Base-by-base conservation (phyloP, 2,329 filamentous ascomycete genomes). In the Corniculantispora saksenae region DNA sequence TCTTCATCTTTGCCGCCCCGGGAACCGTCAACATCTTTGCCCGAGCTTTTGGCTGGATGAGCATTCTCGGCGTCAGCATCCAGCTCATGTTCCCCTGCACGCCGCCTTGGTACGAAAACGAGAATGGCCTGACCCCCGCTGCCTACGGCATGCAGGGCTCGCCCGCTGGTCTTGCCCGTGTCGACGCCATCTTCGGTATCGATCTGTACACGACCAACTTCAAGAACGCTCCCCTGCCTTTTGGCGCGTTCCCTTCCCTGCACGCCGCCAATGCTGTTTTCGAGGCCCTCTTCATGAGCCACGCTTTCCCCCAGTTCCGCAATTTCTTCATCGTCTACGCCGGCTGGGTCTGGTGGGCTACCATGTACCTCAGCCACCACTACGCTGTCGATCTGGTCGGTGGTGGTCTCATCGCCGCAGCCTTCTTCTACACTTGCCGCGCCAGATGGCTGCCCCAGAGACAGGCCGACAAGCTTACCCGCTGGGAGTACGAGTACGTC, bases 291-390 rank as follows among this genome's bases (percentile, higher is more conserved):
- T 97, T 97, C 83, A 91, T 98, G 89, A 92, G 90, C 78, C 90
- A 96, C 78, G 89, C 92, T 76, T 97, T 98, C 83, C 94, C 94
- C 5, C 88, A 87, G 67, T 85, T 96, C 70, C 89, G 91, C 70
- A 88, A 90, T 15, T 79, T 95, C 61, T 97, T 96, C 79, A 86
- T 94, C 68, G 83, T 86, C 69, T 98, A 97, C 78, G 91, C 91
- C 53, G 86, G 91, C 75, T 97, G 94, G 94, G 89, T 97, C 72
- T 97, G 93, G 92, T 98, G 94, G 93, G 91, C 94, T 15, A 98
- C 94, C 70, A 97, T 98, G 93, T 97, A 98, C 75, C 86, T 98
- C 61, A 96, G 92, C 73, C 94, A 98, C 79, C 94, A 98, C 81
- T 98, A 98, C 76, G 94, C 94, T 38, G 91, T 98, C 48, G 94